phyloP scores from a whole-genome alignment of 768 basidiomycete genomes.

The Boletus huronensis region DNA sequence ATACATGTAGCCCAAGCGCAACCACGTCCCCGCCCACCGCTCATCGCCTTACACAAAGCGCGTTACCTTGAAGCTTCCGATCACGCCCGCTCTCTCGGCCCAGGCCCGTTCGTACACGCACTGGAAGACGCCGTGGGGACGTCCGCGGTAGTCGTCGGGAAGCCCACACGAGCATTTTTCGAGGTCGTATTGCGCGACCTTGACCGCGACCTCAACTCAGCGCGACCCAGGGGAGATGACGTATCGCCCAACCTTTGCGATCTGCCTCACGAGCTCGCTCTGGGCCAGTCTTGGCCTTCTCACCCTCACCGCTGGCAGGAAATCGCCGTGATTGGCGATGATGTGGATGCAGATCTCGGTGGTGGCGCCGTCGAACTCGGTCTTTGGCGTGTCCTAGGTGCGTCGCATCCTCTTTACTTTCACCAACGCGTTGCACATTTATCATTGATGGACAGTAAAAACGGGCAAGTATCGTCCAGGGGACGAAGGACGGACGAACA shows the following conservation, averaged over 20 bases:
- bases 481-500: slow-evolving; percentile 44
- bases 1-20: no score
- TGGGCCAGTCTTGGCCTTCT: no score
- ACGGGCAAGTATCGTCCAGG: slow-evolving; percentile 69
- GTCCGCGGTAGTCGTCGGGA: slow-evolving; percentile 57
- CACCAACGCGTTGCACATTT: not conserved
- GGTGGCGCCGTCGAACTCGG: slow-evolving; percentile 58
- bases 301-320: slow-evolving; percentile 1
- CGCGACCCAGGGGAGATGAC: not conserved
- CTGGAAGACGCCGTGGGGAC: slow-evolving; percentile 52
- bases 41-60: slow-evolving; percentile 61
- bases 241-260: not conserved
- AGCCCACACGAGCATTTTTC: slow-evolving; percentile 59
- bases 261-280: not conserved
- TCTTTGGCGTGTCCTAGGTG: slow-evolving; percentile 62
- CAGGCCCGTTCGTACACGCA: slow-evolving; percentile 65
- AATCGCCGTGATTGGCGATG: slow-evolving; percentile 62
- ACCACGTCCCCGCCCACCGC: slow-evolving; percentile 18
- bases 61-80: slow-evolving; percentile 48
- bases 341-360: slow-evolving; percentile 61
- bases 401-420: slow-evolving; percentile 9
- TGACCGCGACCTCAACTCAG: slow-evolving; percentile 10
- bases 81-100: slow-evolving; percentile 57
- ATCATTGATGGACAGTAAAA: slow-evolving; percentile 38
- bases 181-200: slow-evolving; percentile 51